A percentile compares a stretch with the other conserved stretches of the same genome.
phyloP scores from a whole-genome alignment of 805 yeast species.

The Sugiyamaella qingdaonensis region DNA sequence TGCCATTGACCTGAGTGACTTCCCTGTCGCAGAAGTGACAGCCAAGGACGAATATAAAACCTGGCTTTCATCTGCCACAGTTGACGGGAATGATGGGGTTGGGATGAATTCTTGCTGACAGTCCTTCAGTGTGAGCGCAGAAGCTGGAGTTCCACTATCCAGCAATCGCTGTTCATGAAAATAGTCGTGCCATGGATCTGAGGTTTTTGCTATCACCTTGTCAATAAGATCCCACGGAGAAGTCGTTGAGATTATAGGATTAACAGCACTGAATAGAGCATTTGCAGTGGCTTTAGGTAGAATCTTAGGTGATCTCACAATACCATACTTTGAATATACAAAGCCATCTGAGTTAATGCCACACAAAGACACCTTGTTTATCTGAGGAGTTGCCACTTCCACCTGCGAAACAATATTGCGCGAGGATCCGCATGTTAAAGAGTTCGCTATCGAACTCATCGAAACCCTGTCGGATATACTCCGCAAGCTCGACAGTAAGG shows the following conservation, averaged over 20 bases:
- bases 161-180: constrained; percentile 11
- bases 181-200: constrained; percentile 10
- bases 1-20: constrained; percentile 18
- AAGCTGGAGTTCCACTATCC: constrained; percentile 16
- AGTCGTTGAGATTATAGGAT: background rate
- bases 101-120: constrained; percentile 18
- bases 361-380: background rate
- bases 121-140: constrained; percentile 10
- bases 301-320: background rate
- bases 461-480: constrained; percentile 25
- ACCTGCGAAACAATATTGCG: constrained; percentile 45
- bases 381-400: background rate
- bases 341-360: background rate
- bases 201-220: background rate
- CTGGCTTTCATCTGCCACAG: constrained; percentile 8
- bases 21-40: constrained; percentile 19
- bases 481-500: constrained; percentile 40
- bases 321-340: background rate
- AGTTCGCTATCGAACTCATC: constrained; percentile 44
- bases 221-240: constrained; percentile 10
- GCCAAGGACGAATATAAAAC: constrained; percentile 15
- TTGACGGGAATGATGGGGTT: constrained; percentile 19
- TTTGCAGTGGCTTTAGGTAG: background rate
- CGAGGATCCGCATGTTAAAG: constrained; percentile 40
- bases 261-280: background rate